Base-by-base conservation (phyloP, 768 basidiomycete species). In the Podaxis sp. region DNA sequence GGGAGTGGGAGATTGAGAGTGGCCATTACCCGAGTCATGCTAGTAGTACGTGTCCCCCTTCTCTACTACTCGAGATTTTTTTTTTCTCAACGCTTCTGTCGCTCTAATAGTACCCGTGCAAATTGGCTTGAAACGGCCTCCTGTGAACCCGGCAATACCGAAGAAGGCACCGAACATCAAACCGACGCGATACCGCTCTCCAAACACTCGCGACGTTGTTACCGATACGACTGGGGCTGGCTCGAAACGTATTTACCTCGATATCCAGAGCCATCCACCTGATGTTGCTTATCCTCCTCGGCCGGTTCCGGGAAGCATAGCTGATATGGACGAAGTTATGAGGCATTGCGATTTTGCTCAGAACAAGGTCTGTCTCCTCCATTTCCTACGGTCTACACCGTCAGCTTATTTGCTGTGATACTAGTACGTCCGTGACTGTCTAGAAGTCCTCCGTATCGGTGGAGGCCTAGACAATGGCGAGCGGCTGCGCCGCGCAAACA, bases 401-500 rank as follows among this genome's bases (percentile, higher is more conserved):
- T 60, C 16, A 28, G 23, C 48, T 56, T 10, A 59, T 35, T 23
- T 23, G 32, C 40, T 9, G 16, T 36, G 27, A 10, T 27, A 32
- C 25, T 58, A 95, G 90, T 94, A 93, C 72, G 95, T 97, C n/a
- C 89, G 95, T 9, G 95, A 97, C 69, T 98, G 95, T 67, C 75
- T 97, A 37, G 94, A 97, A 69, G 88, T 94, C 64, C 81, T 98
- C 11, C 86, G 94, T 4, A 75, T 93, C 36, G 94, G 93, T 16
- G 92, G 85, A 5, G 89, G 91, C 1, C 79, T 96, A 51, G 93
- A 98, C 71, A 87, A 89, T 62, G 87, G 85, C 44, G 80, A 84
- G 23, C 80, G 91, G 25, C 71, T 89, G 44, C 80, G 93, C 55
- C 81, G 93, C 60, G 90, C 89, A 9, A 82, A 85, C 64, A 77